Evolutionary conservation across 1,284 basidiomycete species (phyloP), one percentile per base, ranked within the genome.

Genomic region (Cryptococcus floricola): DNA sequence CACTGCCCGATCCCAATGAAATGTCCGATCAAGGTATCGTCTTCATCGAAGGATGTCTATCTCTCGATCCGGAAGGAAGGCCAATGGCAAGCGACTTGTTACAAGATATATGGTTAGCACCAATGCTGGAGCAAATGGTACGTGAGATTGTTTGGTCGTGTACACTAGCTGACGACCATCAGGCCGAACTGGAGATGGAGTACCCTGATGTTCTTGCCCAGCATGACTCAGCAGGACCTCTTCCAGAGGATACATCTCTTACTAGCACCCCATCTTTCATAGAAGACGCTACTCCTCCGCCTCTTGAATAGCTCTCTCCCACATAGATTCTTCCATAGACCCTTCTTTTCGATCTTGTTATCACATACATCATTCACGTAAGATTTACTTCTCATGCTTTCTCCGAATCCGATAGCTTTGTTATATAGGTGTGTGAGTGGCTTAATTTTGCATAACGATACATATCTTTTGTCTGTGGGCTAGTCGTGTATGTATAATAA

Each of bases 31-130:
- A 88, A 47, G 96, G 96, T 28, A 95, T 98, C 71, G 87, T 88
- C 74, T 98, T 98, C 75, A 92, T 98, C 74, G 87, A 90, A 56
- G 85, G 87, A 67, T 98, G 95, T 75, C 79, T 99, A 37, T 91
- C 84, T 10, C 89, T 98, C 56, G 91, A 97, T 68, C 87, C 95
- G 0, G 80, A 87, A 69, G 79, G 83, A 58, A 84, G 96, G 45
- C 95, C 96, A 0, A 85, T 87, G 5, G 93, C 96, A 0, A 76
- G 81, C 10, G 91, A 98, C 71, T 81, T 98, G 25, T 83, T 94
- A 77, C 82, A 87, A 48, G 91, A 98, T 74, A 83, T 86, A 16
- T 98, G 96, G 96, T 90, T 98, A 79, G 78, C 56, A 8, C 65
- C 69, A 16, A 71, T 70, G 62, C 52, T 63, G 6, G 58, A 70